Conservation (phyloP, 2,329 filamentous ascomycete species). For the Bipolaris oryzae region DNA sequence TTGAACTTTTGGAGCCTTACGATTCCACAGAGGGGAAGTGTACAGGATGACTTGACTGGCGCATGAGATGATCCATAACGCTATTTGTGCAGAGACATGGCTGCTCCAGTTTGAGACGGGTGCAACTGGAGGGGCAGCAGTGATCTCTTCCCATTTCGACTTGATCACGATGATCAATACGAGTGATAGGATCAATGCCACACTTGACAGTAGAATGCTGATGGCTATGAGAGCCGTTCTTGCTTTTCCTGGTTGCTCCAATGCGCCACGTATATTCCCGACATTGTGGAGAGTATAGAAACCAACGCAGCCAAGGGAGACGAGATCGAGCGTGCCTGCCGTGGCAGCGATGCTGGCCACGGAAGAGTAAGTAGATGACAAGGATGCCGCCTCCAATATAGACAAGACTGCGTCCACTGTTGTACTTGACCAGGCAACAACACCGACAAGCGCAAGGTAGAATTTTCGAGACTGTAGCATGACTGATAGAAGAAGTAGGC, state of each 20-base stretch:
- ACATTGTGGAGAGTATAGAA: constrained; percentile 39
- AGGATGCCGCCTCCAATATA: constrained; percentile 45
- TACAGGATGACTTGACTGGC: constrained; percentile 40
- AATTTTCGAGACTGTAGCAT: constrained; percentile 38
- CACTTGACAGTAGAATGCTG: constrained; percentile 31
- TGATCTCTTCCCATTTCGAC: constrained; percentile 27
- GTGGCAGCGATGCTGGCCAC: constrained; percentile 37
- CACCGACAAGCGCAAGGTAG: constrained; percentile 42
- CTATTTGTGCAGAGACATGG: constrained; percentile 46
- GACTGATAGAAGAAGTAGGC: constrained; percentile 10
- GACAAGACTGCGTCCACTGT: constrained; percentile 44
- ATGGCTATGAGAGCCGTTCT: constrained; percentile 26
- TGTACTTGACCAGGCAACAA: constrained; percentile 43
- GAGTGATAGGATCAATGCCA: constrained; percentile 37
- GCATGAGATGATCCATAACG: constrained; percentile 42
- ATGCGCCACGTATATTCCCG: constrained; percentile 35
- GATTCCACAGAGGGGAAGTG: constrained; percentile 34
- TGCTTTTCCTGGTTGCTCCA: constrained; percentile 26
- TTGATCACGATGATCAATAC: constrained; percentile 37
- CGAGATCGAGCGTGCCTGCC: constrained; percentile 40
- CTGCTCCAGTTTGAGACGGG: constrained; percentile 30
- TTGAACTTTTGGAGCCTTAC: constrained; percentile 26
- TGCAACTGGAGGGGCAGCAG: constrained; percentile 16
- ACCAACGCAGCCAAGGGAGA: constrained; percentile 37
- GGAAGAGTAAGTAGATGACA: constrained; percentile 32